phyloP scores from a whole-genome alignment of 2,329 filamentous ascomycete genomes.

The Apiospora saccharicola region DNA sequence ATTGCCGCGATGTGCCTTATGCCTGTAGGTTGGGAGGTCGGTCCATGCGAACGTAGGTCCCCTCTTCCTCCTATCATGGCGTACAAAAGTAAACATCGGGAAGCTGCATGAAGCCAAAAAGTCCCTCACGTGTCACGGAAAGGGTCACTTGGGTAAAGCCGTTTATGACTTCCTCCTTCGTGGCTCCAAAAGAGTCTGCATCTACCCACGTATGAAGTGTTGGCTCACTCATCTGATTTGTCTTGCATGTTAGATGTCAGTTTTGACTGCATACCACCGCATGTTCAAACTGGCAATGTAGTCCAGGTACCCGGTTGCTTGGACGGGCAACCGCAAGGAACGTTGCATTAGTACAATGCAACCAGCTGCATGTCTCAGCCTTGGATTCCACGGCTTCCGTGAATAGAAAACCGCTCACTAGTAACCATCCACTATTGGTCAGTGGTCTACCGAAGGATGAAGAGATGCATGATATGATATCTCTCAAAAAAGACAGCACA shows the following conservation, averaged over 20 bases:
- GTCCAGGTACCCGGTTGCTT: background rate
- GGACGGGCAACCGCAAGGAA: background rate
- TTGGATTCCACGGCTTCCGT: conserved; percentile 8
- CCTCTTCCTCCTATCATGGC: too few species aligned
- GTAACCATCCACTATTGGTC: background rate
- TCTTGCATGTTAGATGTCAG: background rate
- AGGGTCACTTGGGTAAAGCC: background rate
- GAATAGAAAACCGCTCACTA: conserved; percentile 6
- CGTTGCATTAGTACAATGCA: background rate
- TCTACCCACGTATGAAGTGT: background rate
- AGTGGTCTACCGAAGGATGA: background rate
- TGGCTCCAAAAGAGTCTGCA: background rate
- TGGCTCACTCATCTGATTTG: background rate
- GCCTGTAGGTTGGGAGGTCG: background rate
- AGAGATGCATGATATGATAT: background rate
- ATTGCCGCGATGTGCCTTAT: background rate
- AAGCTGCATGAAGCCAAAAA: background rate
- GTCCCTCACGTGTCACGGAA: background rate
- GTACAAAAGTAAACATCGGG: background rate
- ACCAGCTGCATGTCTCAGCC: conserved; percentile 13
- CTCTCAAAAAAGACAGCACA: background rate
- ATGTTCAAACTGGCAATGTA: background rate
- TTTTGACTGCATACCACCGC: background rate
- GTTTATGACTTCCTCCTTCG: background rate
- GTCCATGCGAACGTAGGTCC: background rate